Evolutionary conservation across 106 monocot genomes (phyloP).

Genomic region (Platanthera guangdongensis): DNA sequence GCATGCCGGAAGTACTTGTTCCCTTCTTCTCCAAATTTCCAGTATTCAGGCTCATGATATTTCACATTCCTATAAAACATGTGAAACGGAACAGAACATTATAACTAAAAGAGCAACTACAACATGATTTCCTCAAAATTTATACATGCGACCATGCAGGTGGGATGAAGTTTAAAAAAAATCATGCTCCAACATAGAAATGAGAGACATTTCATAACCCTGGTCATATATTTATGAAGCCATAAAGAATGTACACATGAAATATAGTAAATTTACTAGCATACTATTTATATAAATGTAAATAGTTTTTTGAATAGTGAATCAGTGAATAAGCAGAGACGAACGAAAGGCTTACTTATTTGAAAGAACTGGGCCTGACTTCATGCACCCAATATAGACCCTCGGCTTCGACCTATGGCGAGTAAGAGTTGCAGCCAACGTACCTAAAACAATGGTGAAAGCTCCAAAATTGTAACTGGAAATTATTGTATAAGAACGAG

Average conservation of each 20-base stretch:
- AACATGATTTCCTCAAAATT: not conserved
- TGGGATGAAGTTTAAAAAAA: too few relatives aligned
- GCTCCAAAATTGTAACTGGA: not conserved
- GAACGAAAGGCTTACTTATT: slow-evolving; percentile 44
- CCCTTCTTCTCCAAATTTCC: slow-evolving; percentile 97
- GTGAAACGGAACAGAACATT: not conserved
- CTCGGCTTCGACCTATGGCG: slow-evolving; percentile 87
- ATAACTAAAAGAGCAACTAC: not conserved
- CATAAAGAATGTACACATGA: too few relatives aligned
- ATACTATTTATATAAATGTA: too few relatives aligned
- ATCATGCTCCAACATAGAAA: too few relatives aligned
- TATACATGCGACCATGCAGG: not conserved
- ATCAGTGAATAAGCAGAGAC: not conserved
- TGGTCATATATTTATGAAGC: too few relatives aligned
- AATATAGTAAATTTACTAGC: too few relatives aligned
- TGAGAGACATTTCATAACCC: too few relatives aligned
- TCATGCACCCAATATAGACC: slow-evolving; percentile 90
- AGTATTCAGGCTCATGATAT: slow-evolving; percentile 91
- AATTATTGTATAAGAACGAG: not conserved
- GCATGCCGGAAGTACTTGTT: slow-evolving; percentile 99
- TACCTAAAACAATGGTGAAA: slow-evolving; percentile 37
- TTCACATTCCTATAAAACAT: slow-evolving; percentile 58
- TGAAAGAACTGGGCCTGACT: slow-evolving; percentile 89
- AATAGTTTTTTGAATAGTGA: not conserved
- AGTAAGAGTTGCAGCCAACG: slow-evolving; percentile 73